These are phyloP conservation scores for Cenchrus americanus DNA, from an alignment of 176 grass and related monocot genomes.

Conservation along the genomic window DNA sequence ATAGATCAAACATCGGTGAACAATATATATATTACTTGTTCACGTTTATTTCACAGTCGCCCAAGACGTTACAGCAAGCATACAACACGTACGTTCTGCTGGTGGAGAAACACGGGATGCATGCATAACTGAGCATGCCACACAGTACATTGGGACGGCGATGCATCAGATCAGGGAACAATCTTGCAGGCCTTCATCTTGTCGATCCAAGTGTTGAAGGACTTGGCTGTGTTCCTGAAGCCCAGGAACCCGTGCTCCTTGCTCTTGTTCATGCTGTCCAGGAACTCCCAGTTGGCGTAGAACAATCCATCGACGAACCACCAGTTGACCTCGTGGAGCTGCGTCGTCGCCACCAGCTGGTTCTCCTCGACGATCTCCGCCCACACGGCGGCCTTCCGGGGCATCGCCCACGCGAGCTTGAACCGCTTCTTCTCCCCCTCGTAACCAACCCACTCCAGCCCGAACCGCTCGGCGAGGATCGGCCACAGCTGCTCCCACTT, in stretches of 20 bases:
- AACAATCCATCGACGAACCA: background rate
- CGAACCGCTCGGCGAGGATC: constrained; percentile 50
- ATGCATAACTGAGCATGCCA: too few species aligned
- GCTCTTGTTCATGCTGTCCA: constrained; percentile 88
- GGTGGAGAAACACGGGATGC: too few species aligned
- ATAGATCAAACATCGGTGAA: too few species aligned
- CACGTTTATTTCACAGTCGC: too few species aligned
- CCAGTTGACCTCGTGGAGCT: constrained; percentile 55
- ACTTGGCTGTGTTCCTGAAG: constrained; percentile 68
- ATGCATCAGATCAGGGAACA: constrained; percentile 58
- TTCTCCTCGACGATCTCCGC: constrained; percentile 52
- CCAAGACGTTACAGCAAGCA: too few species aligned
- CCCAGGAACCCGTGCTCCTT: constrained; percentile 91
- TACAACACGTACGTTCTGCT: too few species aligned
- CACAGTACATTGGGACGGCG: too few species aligned
- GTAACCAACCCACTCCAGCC: constrained; percentile 48
- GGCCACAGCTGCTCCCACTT: constrained; percentile 68
- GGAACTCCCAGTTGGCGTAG: too few species aligned
- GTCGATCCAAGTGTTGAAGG: constrained; percentile 74
- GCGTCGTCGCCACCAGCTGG: constrained; percentile 37
- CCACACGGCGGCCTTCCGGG: constrained; percentile 56
- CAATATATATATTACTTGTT: too few species aligned
- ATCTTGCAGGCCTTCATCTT: constrained; percentile 74
- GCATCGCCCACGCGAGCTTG: constrained; percentile 47
- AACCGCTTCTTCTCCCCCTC: constrained; percentile 52